Base-by-base conservation (phyloP, 2,329 filamentous ascomycete genomes). In the Colletotrichum viniferum region DNA sequence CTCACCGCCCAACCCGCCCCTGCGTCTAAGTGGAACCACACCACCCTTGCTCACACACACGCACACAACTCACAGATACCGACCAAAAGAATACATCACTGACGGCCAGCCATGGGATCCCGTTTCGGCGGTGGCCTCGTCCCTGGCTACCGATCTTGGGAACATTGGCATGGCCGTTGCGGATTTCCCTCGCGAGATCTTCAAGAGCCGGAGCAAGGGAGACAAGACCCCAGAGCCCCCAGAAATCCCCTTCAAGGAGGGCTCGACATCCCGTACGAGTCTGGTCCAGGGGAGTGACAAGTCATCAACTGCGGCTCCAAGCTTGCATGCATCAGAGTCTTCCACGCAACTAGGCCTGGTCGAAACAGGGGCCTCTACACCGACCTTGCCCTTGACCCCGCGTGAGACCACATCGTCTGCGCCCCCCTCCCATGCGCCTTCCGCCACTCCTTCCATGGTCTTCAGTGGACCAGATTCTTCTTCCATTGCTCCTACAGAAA, bases 131-230 rank as follows among this genome's bases (percentile, higher is more conserved):
- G 94, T 92, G 18, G 92, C 95, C 1, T 91, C 92, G 60, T 95
- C 96, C 0, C 85, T 98, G 1, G 87, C 98, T n/a, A 94, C 94
- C 7, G 96, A 96, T n/a, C 87, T 97, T 62, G 92, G 94, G 30
- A 94, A 91, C 52, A 93, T 98, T 73, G 91, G 94, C 80, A 94
- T 97, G 90, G 95, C 95, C 2, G 89, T 98, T 55, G 94, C 94
- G 1, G 95, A 98, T 80, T 90, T 93, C 78, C 91, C 91, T 3
- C 84, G 89, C 21, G 89, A 91, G 74, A 82, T 92, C 7, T 90
- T 92, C 82, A 89, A 87, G 64, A 80, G 80, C 18, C 79, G 81
- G 10, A 78, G 79, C 60, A 79, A 77, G 62, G 60, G 75, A 10
- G 69, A 78, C 34, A 70, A 76, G 48, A 74, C 70, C 4, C 65